Evolutionary conservation across 495 filamentous ascomycete species (phyloP).

Genomic region (Neurospora sp.): DNA sequence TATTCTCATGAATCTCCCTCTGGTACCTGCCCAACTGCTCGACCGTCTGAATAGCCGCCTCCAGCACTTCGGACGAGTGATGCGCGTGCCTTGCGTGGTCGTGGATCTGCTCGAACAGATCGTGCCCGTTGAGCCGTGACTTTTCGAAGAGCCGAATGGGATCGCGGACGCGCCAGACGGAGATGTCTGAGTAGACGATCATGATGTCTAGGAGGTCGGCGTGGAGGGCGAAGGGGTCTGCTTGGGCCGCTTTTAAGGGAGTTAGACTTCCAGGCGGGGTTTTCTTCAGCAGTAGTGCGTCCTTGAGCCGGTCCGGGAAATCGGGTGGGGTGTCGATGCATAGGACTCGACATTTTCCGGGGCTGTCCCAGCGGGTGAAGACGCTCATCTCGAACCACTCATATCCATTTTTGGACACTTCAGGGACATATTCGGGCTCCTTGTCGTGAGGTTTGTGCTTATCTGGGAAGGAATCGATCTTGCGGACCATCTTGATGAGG

Average conservation of each 20-base stretch:
- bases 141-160: constrained; percentile 13
- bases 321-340: constrained; percentile 11
- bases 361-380: constrained; percentile 13
- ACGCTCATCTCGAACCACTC: constrained; percentile 16
- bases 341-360: constrained; percentile 6
- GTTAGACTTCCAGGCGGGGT: neutral
- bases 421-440: constrained; percentile 6
- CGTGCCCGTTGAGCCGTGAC: neutral
- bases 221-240: constrained; percentile 15
- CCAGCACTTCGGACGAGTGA: constrained; percentile 12
- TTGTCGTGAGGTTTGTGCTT: constrained; percentile 3
- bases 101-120: constrained; percentile 9
- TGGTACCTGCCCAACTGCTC: constrained; percentile 5
- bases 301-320: neutral
- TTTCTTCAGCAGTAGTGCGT: neutral
- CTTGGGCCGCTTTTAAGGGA: neutral
- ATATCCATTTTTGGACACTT: constrained; percentile 1
- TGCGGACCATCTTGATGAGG: constrained; percentile 14
- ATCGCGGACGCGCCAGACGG: constrained; percentile 16
- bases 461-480: neutral
- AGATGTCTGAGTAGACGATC: constrained; percentile 10
- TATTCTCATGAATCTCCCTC: neutral
- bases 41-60: constrained; percentile 8
- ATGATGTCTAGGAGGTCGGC: constrained; percentile 10
- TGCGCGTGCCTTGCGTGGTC: constrained; percentile 14